These are phyloP conservation scores for Pyricularia grisea DNA, from an alignment of 2,329 filamentous ascomycete species.

Conservation along the genomic window DNA sequence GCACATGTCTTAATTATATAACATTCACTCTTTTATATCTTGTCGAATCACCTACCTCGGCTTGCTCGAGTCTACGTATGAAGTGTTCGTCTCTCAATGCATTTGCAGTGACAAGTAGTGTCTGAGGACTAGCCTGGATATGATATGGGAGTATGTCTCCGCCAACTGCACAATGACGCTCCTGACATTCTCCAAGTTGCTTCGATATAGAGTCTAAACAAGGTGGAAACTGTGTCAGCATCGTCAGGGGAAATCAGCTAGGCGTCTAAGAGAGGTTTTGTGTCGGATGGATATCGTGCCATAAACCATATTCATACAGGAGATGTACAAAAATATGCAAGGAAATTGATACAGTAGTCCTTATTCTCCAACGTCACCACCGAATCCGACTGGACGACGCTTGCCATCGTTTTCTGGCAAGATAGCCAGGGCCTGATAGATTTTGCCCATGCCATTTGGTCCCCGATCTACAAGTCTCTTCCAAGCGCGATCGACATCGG, in stretches of 20 bases:
- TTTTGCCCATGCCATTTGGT: constrained; percentile 80
- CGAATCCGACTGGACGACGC: constrained; percentile 83
- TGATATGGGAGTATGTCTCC: constrained; percentile 16
- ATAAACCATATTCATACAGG: background rate
- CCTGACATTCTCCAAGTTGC: constrained; percentile 19
- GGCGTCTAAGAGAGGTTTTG: background rate
- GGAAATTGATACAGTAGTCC: background rate
- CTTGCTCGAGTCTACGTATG: background rate
- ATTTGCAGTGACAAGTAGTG: constrained; percentile 20
- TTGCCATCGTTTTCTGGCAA: constrained; percentile 68
- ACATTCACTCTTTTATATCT: background rate
- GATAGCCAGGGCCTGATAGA: constrained; percentile 91
- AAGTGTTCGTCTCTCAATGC: background rate
- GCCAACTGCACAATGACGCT: constrained; percentile 14
- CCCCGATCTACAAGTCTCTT: constrained; percentile 75
- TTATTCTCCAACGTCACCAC: constrained; percentile 50
- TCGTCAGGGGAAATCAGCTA: background rate
- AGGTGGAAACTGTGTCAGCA: background rate
- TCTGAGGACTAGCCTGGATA: constrained; percentile 20
- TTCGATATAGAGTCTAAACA: background rate
- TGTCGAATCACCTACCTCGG: background rate
- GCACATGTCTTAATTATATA: background rate
- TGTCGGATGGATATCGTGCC: too few species aligned
- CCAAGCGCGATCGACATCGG: constrained; percentile 51
- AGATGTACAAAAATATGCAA: background rate